Evolutionary conservation across 2,329 filamentous ascomycete genomes (phyloP).

Genomic region (Fusarium floridanum): DNA sequence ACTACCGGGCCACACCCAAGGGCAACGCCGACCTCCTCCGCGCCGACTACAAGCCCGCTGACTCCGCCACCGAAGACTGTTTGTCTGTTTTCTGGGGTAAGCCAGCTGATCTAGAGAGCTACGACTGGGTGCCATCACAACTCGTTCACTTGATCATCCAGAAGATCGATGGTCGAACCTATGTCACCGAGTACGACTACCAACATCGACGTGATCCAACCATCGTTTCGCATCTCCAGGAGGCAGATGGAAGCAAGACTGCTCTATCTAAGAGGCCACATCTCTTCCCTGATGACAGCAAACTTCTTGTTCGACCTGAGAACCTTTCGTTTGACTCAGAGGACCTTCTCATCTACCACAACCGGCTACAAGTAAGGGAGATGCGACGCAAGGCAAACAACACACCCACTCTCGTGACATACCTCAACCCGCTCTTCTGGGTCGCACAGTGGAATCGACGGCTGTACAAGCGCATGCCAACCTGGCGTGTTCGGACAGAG

Average conservation of each 20-base stretch:
- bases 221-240: slow-evolving; percentile 19
- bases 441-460: slow-evolving; percentile 25
- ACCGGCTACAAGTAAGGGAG: slow-evolving; percentile 17
- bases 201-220: slow-evolving; percentile 33
- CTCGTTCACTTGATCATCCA: slow-evolving; percentile 28
- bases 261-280: slow-evolving; percentile 23
- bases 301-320: slow-evolving; percentile 12
- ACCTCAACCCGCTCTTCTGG: slow-evolving; percentile 1
- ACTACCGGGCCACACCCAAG: slow-evolving; percentile 26
- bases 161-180: slow-evolving; percentile 16
- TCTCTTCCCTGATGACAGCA: slow-evolving; percentile 13
- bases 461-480: slow-evolving; percentile 26
- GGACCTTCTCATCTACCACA: slow-evolving; percentile 30
- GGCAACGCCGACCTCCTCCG: slow-evolving; percentile 29
- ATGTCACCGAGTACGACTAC: slow-evolving; percentile 33
- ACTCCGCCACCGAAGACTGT: slow-evolving; percentile 4
- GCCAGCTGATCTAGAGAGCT: slow-evolving; percentile 26
- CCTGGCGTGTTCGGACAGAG: slow-evolving; percentile 35
- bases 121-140: slow-evolving; percentile 34
- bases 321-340: slow-evolving; percentile 27
- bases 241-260: slow-evolving; percentile 15
- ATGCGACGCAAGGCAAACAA: slow-evolving; percentile 15
- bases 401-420: background rate
- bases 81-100: slow-evolving; percentile 39
- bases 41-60: slow-evolving; percentile 23